Evolutionary conservation across 108 stramenopile species (phyloP).

Genomic region (Licmophora abbreviata): DNA sequence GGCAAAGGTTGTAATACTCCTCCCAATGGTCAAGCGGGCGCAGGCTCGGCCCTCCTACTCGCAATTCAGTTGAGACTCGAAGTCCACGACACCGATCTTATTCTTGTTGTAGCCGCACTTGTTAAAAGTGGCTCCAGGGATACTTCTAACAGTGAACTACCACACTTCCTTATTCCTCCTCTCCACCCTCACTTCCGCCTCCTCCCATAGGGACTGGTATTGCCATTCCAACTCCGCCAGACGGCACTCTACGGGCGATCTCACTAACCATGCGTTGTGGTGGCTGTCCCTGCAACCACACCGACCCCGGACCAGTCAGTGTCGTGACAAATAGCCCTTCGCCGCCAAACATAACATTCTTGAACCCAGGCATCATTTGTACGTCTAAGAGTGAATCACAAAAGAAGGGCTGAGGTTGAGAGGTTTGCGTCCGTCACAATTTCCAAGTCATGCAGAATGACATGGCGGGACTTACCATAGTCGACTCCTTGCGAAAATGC

Average conservation of each 20-base stretch:
- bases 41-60: too few species aligned
- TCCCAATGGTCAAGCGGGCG: too few species aligned
- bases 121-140: too few species aligned
- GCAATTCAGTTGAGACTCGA: too few species aligned
- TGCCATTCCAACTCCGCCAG: slow-evolving; percentile 69
- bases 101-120: too few species aligned
- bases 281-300: slow-evolving; percentile 85
- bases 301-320: slow-evolving; percentile 82
- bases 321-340: slow-evolving; percentile 91
- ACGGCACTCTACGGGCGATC: slow-evolving; percentile 78
- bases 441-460: too few species aligned
- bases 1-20: too few species aligned
- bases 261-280: slow-evolving; percentile 77
- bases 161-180: slow-evolving; percentile 8
- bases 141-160: too few species aligned
- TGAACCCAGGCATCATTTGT: slow-evolving; percentile 73
- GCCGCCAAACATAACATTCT: slow-evolving; percentile 88
- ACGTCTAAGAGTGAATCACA: slow-evolving; percentile 48
- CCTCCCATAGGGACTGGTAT: slow-evolving; percentile 55
- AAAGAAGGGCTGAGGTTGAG: too few species aligned
- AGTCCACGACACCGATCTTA: too few species aligned
- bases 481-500: slow-evolving; percentile 68
- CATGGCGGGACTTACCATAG: slow-evolving; percentile 27
- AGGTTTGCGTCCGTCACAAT: too few species aligned
- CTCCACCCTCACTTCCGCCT: slow-evolving; percentile 48